Evolutionary conservation across 2,329 filamentous ascomycete species (phyloP).

Genomic region (Botrytis medusae): DNA sequence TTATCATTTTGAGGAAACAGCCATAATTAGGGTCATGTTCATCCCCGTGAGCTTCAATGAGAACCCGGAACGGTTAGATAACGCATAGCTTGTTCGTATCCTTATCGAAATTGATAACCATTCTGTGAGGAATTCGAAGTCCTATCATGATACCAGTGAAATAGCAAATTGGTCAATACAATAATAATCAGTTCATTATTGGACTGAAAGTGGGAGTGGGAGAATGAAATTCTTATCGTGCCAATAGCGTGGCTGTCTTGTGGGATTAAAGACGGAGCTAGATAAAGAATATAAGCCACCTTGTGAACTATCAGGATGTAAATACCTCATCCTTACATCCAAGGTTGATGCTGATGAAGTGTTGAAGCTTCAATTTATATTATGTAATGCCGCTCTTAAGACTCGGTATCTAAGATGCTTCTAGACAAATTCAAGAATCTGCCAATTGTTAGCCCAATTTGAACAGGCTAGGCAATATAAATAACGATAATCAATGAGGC

Average conservation of each 20-base stretch:
- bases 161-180: not conserved
- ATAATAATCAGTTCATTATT: not conserved
- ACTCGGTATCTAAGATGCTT: not conserved
- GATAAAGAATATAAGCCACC: constrained; percentile 2
- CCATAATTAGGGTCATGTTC: not conserved
- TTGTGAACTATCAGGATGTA: not conserved
- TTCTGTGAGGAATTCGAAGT: not conserved
- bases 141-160: not conserved
- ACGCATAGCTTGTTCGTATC: not conserved
- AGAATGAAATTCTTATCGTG: not conserved
- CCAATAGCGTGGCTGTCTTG: not conserved
- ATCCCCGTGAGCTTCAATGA: not conserved
- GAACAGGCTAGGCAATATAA: not conserved
- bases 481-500: not conserved
- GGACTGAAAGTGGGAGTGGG: not conserved
- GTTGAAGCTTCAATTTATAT: not conserved
- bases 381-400: not conserved
- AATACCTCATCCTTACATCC: not conserved
- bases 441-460: not conserved
- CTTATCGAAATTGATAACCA: not conserved
- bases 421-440: not conserved
- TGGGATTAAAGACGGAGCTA: not conserved
- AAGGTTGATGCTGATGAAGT: not conserved
- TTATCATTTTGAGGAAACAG: not conserved
- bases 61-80: not conserved